Conservation (phyloP, 1,284 basidiomycete genomes). For the Puccinia polysora region DNA sequence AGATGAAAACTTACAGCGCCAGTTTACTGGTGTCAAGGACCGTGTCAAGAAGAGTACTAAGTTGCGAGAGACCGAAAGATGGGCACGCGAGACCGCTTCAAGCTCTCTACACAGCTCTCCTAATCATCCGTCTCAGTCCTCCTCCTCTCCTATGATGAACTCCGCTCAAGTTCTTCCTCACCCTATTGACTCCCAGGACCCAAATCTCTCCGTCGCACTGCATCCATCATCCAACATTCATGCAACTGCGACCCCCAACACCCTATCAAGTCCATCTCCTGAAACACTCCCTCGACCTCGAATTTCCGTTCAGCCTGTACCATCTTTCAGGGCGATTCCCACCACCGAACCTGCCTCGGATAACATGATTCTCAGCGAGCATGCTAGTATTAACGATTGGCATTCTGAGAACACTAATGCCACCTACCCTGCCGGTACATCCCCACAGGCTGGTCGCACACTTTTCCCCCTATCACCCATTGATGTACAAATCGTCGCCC, state of each 20-base stretch:
- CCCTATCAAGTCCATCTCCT: not conserved
- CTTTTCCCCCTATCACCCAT: not conserved
- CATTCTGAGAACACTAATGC: slow-evolving; percentile 9
- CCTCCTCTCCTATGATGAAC: not conserved
- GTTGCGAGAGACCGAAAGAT: slow-evolving; percentile 26
- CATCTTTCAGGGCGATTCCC: not conserved
- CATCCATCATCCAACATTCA: not conserved
- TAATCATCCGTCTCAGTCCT: not conserved
- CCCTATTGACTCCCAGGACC: not conserved
- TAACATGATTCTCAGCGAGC: slow-evolving; percentile 20
- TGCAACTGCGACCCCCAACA: not conserved
- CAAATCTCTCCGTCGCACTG: not conserved
- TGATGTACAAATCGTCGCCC: not conserved
- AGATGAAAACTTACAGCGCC: slow-evolving; percentile 16
- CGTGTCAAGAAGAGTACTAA: slow-evolving; percentile 4
- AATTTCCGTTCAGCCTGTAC: slow-evolving; percentile 22
- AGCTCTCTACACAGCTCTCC: slow-evolving; percentile 5
- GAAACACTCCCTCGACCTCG: not conserved
- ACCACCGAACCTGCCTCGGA: not conserved
- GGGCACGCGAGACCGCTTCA: slow-evolving; percentile 22
- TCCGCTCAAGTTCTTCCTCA: not conserved
- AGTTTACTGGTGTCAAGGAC: not conserved
- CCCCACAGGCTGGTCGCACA: not conserved
- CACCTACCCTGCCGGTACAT: not conserved
- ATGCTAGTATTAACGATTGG: slow-evolving; percentile 35